A percentile compares a stretch with the other conserved stretches of the same genome.
Conservation (phyloP, 2,329 filamentous ascomycete species). For the Plenodomus tracheiphilus region DNA sequence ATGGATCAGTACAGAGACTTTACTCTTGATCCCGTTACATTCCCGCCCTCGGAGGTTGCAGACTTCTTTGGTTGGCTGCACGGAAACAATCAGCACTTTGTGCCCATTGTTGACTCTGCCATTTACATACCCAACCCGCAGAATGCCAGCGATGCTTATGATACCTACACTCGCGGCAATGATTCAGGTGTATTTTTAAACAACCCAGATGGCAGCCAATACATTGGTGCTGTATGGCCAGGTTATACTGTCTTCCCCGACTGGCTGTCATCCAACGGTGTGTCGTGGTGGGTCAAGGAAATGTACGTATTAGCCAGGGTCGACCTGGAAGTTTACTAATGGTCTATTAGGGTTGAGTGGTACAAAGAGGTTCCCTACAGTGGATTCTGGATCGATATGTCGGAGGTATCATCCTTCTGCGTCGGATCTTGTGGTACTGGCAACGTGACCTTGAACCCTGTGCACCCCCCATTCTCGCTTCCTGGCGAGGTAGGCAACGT, state of each 20-base stretch:
- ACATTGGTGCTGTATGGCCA: constrained; percentile 61
- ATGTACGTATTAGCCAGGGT: constrained; percentile 39
- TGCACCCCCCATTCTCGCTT: constrained; percentile 66
- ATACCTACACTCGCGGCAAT: constrained; percentile 55
- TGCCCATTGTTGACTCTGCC: constrained; percentile 64
- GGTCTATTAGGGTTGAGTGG: constrained; percentile 43
- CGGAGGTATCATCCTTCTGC: constrained; percentile 66
- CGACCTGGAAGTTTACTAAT: constrained; percentile 3
- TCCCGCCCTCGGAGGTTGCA: constrained; percentile 53
- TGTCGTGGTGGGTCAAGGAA: constrained; percentile 63
- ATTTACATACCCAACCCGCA: constrained; percentile 73
- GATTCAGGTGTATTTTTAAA: constrained; percentile 55
- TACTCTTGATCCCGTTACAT: constrained; percentile 58
- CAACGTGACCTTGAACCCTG: constrained; percentile 68
- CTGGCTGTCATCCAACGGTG: constrained; percentile 62
- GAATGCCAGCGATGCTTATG: constrained; percentile 65
- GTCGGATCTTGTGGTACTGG: constrained; percentile 71
- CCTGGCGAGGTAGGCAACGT: constrained; percentile 66
- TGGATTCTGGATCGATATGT: constrained; percentile 65
- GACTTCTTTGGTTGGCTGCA: constrained; percentile 59
- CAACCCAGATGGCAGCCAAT: constrained; percentile 59
- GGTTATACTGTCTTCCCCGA: constrained; percentile 65
- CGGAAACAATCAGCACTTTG: constrained; percentile 59
- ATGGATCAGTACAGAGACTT: constrained; percentile 58
- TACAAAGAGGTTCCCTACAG: constrained; percentile 59